Evolutionary conservation across 1,284 basidiomycete genomes (phyloP), one percentile per base, ranked within the genome.

Genomic region (Trichosporon faecale): DNA sequence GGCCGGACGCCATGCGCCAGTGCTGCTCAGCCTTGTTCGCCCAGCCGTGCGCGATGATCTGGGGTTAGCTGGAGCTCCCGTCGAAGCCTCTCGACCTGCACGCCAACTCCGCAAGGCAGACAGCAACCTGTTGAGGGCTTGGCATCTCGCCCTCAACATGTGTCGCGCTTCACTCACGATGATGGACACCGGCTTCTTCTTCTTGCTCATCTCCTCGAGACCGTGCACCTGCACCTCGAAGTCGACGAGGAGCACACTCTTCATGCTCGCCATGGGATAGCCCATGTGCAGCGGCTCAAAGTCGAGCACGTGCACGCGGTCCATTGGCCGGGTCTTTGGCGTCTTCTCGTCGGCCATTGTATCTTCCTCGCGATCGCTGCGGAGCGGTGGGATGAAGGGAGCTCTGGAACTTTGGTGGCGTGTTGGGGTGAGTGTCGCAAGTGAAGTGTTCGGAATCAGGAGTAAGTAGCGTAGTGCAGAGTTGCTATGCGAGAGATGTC

Each of bases 1-100:
- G 52, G 1, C 79, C 80, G 29, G 76, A 66, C 11, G 80, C 78
- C 68, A 81, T 79, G 57, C 71, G 71, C 8, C 66, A 70, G 77
- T 80, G 75, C 29, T 78, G 72, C 64, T 77, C 71, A 31, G 76
- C 72, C 40, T 75, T 77, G 68, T 78, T 77, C 55, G 73, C 75
- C 46, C 79, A 70, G 8, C 80, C 80, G 72, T 82, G 80, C 7
- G 76, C 73, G 16, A 79, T 76, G 52, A 80, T 76, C 79, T 82
- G 49, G 4, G 8, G 55, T 65, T 27, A 33, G 49, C 25, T 37
- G 3, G n/a, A 18, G 25, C 40, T 11, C 3, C 16, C 40, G 11
- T 9, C 33, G 33, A 9, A 33, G 33, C 4, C 33, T 9, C n/a
- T n/a, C n/a, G n/a, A n/a, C n/a, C n/a, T n/a, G n/a, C n/a, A n/a